Evolutionary conservation across 768 basidiomycete species (phyloP).

Genomic region (Russula compacta): DNA sequence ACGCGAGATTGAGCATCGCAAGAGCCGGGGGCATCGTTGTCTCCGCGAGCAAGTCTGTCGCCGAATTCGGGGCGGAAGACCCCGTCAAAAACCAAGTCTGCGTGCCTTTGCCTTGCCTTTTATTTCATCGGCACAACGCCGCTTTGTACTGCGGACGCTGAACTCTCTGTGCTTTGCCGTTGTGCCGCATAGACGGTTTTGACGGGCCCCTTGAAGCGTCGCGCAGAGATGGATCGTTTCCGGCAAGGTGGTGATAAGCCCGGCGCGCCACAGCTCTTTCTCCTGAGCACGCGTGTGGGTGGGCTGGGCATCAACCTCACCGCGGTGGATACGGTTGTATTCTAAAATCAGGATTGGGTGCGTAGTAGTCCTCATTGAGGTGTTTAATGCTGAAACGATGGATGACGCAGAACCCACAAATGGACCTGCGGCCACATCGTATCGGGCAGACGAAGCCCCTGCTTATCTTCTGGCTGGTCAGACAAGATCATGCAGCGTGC

Average conservation of each 20-base stretch:
- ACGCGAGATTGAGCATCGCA: too few species aligned
- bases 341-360: slow-evolving; percentile 90
- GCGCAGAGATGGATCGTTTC: too few species aligned
- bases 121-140: too few species aligned
- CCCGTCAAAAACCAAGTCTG: too few species aligned
- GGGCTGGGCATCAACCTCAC: slow-evolving; percentile 75
- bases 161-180: too few species aligned
- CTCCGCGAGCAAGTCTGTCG: too few species aligned
- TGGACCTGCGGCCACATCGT: slow-evolving; percentile 40
- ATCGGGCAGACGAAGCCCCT: slow-evolving; percentile 56
- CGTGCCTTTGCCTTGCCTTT: too few species aligned
- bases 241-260: neutral
- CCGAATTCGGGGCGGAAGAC: too few species aligned
- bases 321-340: slow-evolving; percentile 84
- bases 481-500: slow-evolving; percentile 62
- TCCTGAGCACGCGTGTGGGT: slow-evolving; percentile 71
- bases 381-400: neutral
- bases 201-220: neutral
- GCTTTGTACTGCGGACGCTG: too few species aligned
- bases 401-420: slow-evolving; percentile 76
- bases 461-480: slow-evolving; percentile 12
- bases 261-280: slow-evolving; percentile 62
- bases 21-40: too few species aligned
- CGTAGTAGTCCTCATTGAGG: slow-evolving; percentile 16
- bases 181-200: neutral